Percentiles rank a stretch among this genome's conserved stretches.
phyloP scores from a whole-genome alignment of 768 basidiomycete genomes.

The Russula virescens region DNA sequence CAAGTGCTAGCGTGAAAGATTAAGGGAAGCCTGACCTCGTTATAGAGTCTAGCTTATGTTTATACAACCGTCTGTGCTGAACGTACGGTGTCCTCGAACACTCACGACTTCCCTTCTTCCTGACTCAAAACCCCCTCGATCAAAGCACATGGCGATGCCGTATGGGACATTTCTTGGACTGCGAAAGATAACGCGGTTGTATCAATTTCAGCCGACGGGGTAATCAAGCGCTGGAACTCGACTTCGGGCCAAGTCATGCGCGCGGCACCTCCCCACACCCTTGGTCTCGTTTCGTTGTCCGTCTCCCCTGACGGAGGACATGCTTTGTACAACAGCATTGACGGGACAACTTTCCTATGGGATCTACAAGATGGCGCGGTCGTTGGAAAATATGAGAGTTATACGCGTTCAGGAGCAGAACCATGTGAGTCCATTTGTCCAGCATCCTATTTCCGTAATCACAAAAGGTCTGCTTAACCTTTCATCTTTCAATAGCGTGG shows the following conservation, averaged over 20 bases:
- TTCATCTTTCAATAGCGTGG: constrained; percentile 51
- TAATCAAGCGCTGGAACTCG: constrained; percentile 67
- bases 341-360: constrained; percentile 75
- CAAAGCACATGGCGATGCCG: constrained; percentile 71
- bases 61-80: constrained; percentile 71
- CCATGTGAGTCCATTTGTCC: constrained; percentile 48
- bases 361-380: constrained; percentile 59
- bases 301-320: constrained; percentile 56
- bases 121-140: constrained; percentile 30
- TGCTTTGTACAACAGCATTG: constrained; percentile 76
- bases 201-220: constrained; percentile 74
- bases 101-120: constrained; percentile 16
- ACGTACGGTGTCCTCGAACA: constrained; percentile 42
- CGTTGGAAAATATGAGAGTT: constrained; percentile 69
- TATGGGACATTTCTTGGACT: constrained; percentile 78
- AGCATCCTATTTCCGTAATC: not conserved
- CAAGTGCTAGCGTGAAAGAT: not conserved
- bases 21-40: not conserved
- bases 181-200: constrained; percentile 50
- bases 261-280: constrained; percentile 67
- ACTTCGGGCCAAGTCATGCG: constrained; percentile 55
- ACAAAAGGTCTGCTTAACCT: not conserved
- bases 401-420: constrained; percentile 53
- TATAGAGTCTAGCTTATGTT: constrained; percentile 65
- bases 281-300: constrained; percentile 80